Evolutionary conservation across 495 filamentous ascomycete species (phyloP).

Genomic region (Tricharina praecox): DNA sequence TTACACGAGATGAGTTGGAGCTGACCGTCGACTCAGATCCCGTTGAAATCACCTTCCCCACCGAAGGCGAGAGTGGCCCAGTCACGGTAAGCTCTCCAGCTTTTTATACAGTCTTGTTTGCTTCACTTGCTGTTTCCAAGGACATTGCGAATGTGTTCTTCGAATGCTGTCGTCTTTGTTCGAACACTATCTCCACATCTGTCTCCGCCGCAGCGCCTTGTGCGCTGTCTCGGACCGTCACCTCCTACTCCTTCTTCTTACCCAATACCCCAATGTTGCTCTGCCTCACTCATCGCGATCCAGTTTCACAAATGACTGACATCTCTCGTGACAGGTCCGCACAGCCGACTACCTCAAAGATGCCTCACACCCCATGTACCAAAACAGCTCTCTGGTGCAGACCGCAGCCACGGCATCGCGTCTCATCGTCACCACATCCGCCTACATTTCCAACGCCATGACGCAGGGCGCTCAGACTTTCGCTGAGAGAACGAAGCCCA

Average conservation of each 20-base stretch:
- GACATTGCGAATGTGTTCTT: too few species aligned
- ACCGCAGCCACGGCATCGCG: conserved; percentile 81
- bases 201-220: neutral
- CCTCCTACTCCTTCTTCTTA: neutral
- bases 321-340: conserved; percentile 56
- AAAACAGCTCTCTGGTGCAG: conserved; percentile 69
- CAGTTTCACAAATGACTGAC: too few species aligned
- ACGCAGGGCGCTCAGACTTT: conserved; percentile 62
- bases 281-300: too few species aligned
- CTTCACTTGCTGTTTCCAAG: neutral
- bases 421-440: conserved; percentile 73
- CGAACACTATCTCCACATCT: neutral
- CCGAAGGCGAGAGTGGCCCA: neutral
- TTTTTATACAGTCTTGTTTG: neutral
- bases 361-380: conserved; percentile 75
- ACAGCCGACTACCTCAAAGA: conserved; percentile 64
- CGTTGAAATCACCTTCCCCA: conserved; percentile 72
- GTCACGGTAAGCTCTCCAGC: conserved; percentile 17
- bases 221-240: neutral
- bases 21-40: conserved; percentile 60
- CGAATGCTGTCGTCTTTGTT: neutral
- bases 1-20: too few species aligned
- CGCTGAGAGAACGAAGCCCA: conserved; percentile 59
- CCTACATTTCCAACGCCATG: conserved; percentile 58
- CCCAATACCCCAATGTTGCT: too few species aligned